Conservation (phyloP, 148 eudicot genomes). For the Chenopodium album region DNA sequence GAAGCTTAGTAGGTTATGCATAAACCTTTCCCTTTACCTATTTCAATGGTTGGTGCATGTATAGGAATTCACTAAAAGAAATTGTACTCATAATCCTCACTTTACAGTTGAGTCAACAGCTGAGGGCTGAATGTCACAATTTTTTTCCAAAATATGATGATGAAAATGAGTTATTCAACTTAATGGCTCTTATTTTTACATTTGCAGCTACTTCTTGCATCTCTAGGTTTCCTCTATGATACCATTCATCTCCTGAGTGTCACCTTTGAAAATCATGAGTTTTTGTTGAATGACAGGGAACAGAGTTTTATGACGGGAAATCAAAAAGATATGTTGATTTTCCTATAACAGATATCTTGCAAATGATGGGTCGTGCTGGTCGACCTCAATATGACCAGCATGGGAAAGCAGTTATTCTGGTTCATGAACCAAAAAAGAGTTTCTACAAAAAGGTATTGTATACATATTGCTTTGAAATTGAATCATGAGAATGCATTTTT, state of each 20-base stretch:
- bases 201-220: neutral
- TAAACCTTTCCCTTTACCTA: neutral
- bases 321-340: conserved; percentile 91
- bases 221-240: neutral
- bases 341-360: conserved; percentile 95
- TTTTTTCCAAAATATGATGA: neutral
- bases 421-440: conserved; percentile 97
- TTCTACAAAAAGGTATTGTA: conserved; percentile 82
- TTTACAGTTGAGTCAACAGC: neutral
- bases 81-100: neutral
- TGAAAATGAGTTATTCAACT: neutral
- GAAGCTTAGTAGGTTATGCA: neutral
- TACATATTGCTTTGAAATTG: neutral
- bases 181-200: neutral
- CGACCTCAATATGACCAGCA: conserved; percentile 96
- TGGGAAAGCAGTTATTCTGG: conserved; percentile 97
- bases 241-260: neutral
- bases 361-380: conserved; percentile 99
- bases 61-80: neutral
- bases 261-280: conserved; percentile 10
- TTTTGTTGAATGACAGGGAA: conserved; percentile 60
- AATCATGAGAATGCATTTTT: neutral
- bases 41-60: neutral
- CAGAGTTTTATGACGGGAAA: conserved; percentile 89
- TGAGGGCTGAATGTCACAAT: neutral